Evolutionary conservation across 1,139 yeast species (phyloP).

Genomic region (Nadsonia commutata): DNA sequence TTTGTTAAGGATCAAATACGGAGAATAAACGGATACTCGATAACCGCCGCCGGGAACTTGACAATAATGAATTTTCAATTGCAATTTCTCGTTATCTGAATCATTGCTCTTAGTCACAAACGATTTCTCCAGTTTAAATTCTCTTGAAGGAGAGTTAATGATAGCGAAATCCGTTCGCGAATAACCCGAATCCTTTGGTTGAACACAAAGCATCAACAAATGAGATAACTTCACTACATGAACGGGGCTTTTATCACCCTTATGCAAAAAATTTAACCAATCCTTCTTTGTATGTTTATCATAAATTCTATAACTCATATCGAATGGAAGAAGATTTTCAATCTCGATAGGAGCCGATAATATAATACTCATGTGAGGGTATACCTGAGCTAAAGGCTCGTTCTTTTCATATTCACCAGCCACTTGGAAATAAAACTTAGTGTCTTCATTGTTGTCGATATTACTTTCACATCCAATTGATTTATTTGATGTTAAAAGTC

Average conservation of each 20-base stretch:
- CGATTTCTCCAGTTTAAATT: conserved; percentile 39
- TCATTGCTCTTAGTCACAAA: conserved; percentile 15
- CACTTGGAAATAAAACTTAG: conserved; percentile 55
- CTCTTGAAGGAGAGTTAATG: conserved; percentile 39
- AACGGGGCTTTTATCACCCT: conserved; percentile 55
- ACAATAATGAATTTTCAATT: conserved; percentile 52
- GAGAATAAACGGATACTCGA: conserved; percentile 56
- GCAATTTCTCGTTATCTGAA: conserved; percentile 56
- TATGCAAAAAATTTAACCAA: conserved; percentile 46
- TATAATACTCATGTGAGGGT: conserved; percentile 71
- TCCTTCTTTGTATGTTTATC: conserved; percentile 63
- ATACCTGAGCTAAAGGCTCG: conserved; percentile 59
- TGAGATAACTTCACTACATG: conserved; percentile 71
- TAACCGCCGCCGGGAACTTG: conserved; percentile 13
- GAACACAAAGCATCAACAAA: conserved; percentile 55
- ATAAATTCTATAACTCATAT: conserved; percentile 58
- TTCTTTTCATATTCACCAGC: conserved; percentile 47
- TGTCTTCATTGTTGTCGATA: conserved; percentile 21
- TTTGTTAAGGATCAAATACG: conserved; percentile 69
- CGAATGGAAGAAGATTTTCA: conserved; percentile 76
- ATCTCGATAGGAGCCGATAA: conserved; percentile 80
- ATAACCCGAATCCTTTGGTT: conserved; percentile 51
- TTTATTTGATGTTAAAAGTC: conserved; percentile 9
- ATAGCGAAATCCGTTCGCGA: conserved; percentile 69
- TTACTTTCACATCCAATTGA: conserved; percentile 3